These are phyloP conservation scores for Microbotryum silenes-acaulis DNA, from an alignment of 1,284 basidiomycete genomes.

Conservation along the genomic window DNA sequence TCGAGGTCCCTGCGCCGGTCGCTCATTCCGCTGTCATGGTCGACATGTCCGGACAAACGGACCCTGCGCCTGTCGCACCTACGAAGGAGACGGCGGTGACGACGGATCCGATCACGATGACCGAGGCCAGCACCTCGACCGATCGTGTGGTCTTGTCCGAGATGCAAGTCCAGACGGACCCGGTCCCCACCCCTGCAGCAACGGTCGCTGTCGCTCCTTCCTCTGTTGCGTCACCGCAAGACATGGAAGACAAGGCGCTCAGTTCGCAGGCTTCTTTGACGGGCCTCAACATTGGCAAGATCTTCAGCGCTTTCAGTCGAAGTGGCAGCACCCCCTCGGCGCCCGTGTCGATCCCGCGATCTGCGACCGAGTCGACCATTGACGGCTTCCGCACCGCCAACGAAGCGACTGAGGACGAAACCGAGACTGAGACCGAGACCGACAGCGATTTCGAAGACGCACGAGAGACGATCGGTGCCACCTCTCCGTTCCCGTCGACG, in stretches of 20 bases:
- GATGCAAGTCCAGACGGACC: slow-evolving; percentile 6
- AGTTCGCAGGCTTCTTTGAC: slow-evolving; percentile 16
- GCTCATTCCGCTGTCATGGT: slow-evolving; percentile 9
- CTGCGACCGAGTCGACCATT: neutral
- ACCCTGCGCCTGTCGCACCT: neutral
- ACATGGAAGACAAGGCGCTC: slow-evolving; percentile 29
- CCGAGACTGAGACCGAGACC: slow-evolving; percentile 58
- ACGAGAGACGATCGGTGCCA: slow-evolving; percentile 52
- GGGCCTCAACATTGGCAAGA: slow-evolving; percentile 4
- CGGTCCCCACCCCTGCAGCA: neutral
- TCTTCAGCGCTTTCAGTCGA: neutral
- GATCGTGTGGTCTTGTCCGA: neutral
- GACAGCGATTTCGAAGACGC: slow-evolving; percentile 75
- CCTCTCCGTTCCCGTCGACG: slow-evolving; percentile 46
- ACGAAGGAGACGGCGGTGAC: neutral
- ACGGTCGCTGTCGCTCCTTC: neutral
- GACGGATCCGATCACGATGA: neutral
- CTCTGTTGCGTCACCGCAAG: neutral
- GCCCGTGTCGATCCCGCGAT: too few species aligned
- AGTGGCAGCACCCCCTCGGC: too few species aligned
- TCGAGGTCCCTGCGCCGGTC: slow-evolving; percentile 4
- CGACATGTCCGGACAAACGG: slow-evolving; percentile 4
- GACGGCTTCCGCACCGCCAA: slow-evolving; percentile 7
- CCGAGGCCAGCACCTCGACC: neutral
- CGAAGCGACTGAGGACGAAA: slow-evolving; percentile 29